Percentiles rank a stretch among this genome's conserved stretches.
phyloP scores from a whole-genome alignment of 768 basidiomycete genomes.

The Hygrocybe coccinea region DNA sequence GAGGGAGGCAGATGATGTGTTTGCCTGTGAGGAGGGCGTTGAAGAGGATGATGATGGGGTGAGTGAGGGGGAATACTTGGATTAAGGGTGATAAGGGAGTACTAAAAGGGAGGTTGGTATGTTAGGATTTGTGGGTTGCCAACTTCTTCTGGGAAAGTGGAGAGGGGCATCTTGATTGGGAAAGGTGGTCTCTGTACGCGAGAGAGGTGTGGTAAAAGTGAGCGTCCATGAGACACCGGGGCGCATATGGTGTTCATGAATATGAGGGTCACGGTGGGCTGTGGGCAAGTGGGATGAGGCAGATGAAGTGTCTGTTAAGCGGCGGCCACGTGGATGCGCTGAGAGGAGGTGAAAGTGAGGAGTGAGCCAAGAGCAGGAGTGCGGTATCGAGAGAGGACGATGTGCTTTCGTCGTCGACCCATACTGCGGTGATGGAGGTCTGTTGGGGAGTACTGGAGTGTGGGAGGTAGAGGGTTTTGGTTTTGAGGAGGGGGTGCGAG shows the following conservation, averaged over 20 bases:
- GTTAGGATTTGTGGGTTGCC: slow-evolving; percentile 69
- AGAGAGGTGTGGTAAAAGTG: slow-evolving; percentile 89
- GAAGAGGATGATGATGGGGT: slow-evolving; percentile 91
- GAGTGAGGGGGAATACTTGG: slow-evolving; percentile 80
- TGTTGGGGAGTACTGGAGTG: slow-evolving; percentile 48
- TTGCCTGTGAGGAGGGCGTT: slow-evolving; percentile 95
- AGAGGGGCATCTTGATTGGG: slow-evolving; percentile 87
- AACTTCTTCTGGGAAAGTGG: slow-evolving; percentile 90
- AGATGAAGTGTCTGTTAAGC: too few species aligned
- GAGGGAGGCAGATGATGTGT: slow-evolving; percentile 90
- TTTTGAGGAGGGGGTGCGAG: slow-evolving; percentile 28
- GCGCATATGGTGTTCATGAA: slow-evolving; percentile 44
- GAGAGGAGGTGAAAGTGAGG: not conserved
- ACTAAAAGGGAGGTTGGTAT: slow-evolving; percentile 44
- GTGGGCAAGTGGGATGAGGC: too few species aligned
- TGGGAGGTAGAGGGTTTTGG: too few species aligned
- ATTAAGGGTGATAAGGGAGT: slow-evolving; percentile 88
- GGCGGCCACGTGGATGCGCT: slow-evolving; percentile 26
- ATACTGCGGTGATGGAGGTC: slow-evolving; percentile 80
- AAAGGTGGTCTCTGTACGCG: slow-evolving; percentile 77
- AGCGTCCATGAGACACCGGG: slow-evolving; percentile 73
- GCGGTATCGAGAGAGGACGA: not conserved
- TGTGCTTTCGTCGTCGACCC: slow-evolving; percentile 82
- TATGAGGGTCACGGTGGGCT: too few species aligned
- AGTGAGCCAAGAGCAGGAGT: not conserved